Conservation (phyloP, 2,329 filamentous ascomycete species). For the Tolypocladium cylindrosporum region DNA sequence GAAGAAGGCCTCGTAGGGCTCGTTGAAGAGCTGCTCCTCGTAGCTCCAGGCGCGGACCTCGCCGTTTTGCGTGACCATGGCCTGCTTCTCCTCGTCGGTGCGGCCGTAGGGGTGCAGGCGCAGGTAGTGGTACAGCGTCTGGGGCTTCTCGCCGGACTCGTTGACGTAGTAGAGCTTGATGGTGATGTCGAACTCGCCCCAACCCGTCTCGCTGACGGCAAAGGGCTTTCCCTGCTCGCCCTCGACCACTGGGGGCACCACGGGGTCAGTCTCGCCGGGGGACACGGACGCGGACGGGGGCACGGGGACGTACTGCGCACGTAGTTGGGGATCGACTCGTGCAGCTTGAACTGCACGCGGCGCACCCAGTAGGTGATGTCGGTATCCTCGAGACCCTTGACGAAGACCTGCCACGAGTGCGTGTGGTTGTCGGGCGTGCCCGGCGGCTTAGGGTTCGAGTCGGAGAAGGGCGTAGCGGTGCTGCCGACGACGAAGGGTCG, state of each 20-base stretch:
- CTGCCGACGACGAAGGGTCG: constrained; percentile 66
- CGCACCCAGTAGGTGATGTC: constrained; percentile 94
- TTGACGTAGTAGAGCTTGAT: constrained; percentile 90
- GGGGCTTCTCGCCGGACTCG: constrained; percentile 83
- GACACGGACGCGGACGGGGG: neutral
- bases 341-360: constrained; percentile 95
- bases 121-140: constrained; percentile 89
- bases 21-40: constrained; percentile 95
- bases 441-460: constrained; percentile 67
- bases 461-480: constrained; percentile 70
- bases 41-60: constrained; percentile 73
- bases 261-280: neutral
- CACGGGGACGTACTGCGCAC: constrained; percentile 53
- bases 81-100: constrained; percentile 61
- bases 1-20: constrained; percentile 88
- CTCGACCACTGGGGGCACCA: constrained; percentile 49
- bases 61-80: constrained; percentile 45
- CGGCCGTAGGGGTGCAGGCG: constrained; percentile 85
- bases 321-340: constrained; percentile 91
- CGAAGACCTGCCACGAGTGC: constrained; percentile 92
- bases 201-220: constrained; percentile 83
- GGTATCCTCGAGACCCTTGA: constrained; percentile 79
- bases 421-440: constrained; percentile 83
- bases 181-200: constrained; percentile 96
- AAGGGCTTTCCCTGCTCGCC: constrained; percentile 61